A percentile compares a stretch with the other conserved stretches of the same genome.
These are phyloP conservation scores for Diaporthe citri DNA, from an alignment of 2,329 filamentous ascomycete genomes.

Conservation along the genomic window DNA sequence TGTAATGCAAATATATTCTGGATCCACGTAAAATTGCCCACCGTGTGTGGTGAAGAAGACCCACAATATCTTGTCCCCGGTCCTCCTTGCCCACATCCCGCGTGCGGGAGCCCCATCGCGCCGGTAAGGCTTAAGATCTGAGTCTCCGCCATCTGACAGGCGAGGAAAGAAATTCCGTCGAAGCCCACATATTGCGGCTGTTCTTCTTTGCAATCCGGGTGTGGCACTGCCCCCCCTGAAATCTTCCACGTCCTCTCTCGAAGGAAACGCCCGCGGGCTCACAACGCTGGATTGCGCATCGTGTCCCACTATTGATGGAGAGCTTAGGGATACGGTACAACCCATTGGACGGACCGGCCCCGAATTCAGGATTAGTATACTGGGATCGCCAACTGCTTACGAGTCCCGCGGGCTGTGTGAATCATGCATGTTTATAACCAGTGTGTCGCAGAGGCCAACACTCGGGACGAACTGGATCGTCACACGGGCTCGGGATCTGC, in stretches of 20 bases:
- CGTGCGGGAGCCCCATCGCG: constrained; percentile 2
- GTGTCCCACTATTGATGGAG: constrained; percentile 4
- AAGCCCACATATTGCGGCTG: background rate
- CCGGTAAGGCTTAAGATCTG: constrained; percentile 5
- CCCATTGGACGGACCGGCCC: background rate
- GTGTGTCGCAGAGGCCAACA: background rate
- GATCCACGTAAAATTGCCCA: constrained; percentile 10
- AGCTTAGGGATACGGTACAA: background rate
- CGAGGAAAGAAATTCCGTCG: constrained; percentile 14
- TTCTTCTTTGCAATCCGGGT: background rate
- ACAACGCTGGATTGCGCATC: constrained; percentile 1
- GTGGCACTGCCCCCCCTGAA: constrained; percentile 18
- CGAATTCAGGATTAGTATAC: background rate
- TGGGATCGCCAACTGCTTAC: constrained; percentile 17
- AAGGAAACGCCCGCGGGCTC: background rate
- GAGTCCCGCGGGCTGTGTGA: constrained; percentile 15
- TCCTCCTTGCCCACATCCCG: constrained; percentile 18
- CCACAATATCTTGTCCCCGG: background rate
- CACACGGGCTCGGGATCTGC: background rate
- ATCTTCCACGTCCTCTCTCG: background rate
- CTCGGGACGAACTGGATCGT: constrained; percentile 23
- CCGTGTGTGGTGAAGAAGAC: background rate
- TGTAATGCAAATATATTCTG: constrained; percentile 24
- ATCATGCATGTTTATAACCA: constrained; percentile 10
- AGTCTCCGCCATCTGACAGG: background rate